phyloP scores from a whole-genome alignment of 2,329 filamentous ascomycete species.

The Elsinoe batatas region DNA sequence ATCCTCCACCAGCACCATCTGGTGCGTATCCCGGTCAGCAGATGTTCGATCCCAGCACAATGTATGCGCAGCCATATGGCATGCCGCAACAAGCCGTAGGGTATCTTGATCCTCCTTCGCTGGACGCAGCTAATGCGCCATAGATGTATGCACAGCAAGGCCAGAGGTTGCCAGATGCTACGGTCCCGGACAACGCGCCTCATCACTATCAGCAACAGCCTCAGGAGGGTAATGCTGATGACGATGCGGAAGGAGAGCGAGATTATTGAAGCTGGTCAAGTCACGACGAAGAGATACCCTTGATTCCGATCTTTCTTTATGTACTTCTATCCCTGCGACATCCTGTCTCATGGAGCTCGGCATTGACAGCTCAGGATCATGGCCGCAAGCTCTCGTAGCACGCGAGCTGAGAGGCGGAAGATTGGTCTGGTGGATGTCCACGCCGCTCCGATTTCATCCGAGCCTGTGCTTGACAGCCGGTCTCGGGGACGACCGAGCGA shows the following conservation, averaged over 20 bases:
- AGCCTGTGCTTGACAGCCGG: not conserved
- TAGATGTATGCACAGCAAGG: conserved; percentile 15
- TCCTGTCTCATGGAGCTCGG: not conserved
- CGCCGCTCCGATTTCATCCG: not conserved
- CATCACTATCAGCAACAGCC: conserved; percentile 14
- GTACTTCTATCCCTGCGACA: not conserved
- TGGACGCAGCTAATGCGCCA: not conserved
- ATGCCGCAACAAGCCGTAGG: conserved; percentile 77
- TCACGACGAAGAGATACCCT: not conserved
- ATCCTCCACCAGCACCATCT: conserved; percentile 68
- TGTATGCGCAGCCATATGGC: conserved; percentile 62
- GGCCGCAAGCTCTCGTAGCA: not conserved
- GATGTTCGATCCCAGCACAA: conserved; percentile 70
- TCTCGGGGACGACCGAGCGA: not conserved
- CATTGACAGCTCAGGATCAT: not conserved
- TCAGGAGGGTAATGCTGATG: conserved; percentile 13
- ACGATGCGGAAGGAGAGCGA: conserved; percentile 17
- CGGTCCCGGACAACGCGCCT: conserved; percentile 14
- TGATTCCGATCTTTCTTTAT: not conserved
- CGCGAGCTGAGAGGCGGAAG: not conserved
- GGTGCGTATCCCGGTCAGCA: conserved; percentile 60
- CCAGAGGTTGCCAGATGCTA: conserved; percentile 16
- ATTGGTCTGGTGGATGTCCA: not conserved
- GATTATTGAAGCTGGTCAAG: conserved; percentile 11
- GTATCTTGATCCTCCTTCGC: conserved; percentile 14